Evolutionary conservation across 768 basidiomycete species (phyloP).

Genomic region (Russula griseocarnosa): DNA sequence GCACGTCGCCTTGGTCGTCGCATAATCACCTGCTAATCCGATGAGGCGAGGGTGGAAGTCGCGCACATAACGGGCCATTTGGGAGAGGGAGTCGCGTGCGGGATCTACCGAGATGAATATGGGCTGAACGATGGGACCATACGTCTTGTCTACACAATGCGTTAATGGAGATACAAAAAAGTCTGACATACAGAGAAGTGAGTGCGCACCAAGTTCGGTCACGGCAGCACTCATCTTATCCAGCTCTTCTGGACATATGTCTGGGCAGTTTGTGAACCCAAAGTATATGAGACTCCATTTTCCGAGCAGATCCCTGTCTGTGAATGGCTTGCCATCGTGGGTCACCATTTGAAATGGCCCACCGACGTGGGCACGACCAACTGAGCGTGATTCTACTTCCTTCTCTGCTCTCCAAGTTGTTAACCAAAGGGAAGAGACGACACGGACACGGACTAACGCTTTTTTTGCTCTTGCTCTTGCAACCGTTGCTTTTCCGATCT

Average conservation of each 20-base stretch:
- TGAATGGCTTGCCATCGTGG: conserved; percentile 64
- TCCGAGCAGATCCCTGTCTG: conserved; percentile 78
- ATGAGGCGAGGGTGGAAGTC: conserved; percentile 92
- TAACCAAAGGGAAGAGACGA: background rate
- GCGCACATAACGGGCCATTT: conserved; percentile 58
- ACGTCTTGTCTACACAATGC: conserved; percentile 52
- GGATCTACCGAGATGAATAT: conserved; percentile 97
- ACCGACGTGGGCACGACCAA: conserved; percentile 85
- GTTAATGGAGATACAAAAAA: conserved; percentile 1
- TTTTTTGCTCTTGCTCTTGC: conserved; percentile 66
- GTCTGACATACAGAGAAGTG: background rate
- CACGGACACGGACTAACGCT: conserved; percentile 51
- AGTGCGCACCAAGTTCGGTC: conserved; percentile 58
- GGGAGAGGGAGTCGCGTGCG: conserved; percentile 69
- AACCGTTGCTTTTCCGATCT: conserved; percentile 77
- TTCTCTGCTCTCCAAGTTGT: conserved; percentile 44
- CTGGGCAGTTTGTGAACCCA: conserved; percentile 99
- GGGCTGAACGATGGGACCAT: conserved; percentile 73
- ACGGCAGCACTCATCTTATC: conserved; percentile 89
- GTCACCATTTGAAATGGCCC: conserved; percentile 80
- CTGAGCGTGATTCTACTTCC: conserved; percentile 67
- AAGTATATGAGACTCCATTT: conserved; percentile 92
- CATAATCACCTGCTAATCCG: conserved; percentile 86
- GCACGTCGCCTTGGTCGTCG: conserved; percentile 79
- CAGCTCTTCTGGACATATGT: conserved; percentile 96